Base-by-base conservation (phyloP, 768 basidiomycete species). In the Pulveroboletus sp. region DNA sequence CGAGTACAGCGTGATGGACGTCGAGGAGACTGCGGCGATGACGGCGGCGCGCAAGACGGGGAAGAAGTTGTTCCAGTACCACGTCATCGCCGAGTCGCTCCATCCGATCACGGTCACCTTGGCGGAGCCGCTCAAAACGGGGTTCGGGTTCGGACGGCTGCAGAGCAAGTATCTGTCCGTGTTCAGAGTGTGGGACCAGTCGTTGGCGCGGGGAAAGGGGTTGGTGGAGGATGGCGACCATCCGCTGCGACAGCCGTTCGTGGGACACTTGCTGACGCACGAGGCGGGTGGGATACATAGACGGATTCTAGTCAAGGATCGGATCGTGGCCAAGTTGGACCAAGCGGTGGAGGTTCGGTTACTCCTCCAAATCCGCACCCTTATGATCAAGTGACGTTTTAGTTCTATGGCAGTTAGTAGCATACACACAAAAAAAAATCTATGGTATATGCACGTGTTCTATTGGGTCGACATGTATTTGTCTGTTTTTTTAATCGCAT, bases 71-170 rank as follows among this genome's bases (percentile, higher is more conserved):
- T 60, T 38, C 30, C 59, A 52, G 33, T 60, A 60, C 18, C 56
- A 60, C 11, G 14, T 60, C 28, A 32, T 61, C 24, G 39, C 43
- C 1, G 56, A 58, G 33, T 52, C 53, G 37, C 43, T 57, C 14
- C 59, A 58, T 26, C 56, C 56, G n/a, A 35, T 61, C 24, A 61
- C 59, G 5, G 44, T 58, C 48, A 61, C 59, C n/a, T 15, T 61
- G 30, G 41, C 42, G 11, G 59, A 61, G 41, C 59, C 53, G 17
- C 55, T 61, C 53, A 30, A 49, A n/a, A 58, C 53, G 17, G 59
- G 59, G 6, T 53, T 49, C 33, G 59, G 59, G 26, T 26, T 35
- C 1, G 59, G 59, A 30, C 56, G 56, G n/a, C 1, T 61, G 4
- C 31, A 49, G 40, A 52, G 48, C 49, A 45, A 36, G 46, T 60